Conservation (phyloP, 306 rosid species). For the Senna siamea region DNA sequence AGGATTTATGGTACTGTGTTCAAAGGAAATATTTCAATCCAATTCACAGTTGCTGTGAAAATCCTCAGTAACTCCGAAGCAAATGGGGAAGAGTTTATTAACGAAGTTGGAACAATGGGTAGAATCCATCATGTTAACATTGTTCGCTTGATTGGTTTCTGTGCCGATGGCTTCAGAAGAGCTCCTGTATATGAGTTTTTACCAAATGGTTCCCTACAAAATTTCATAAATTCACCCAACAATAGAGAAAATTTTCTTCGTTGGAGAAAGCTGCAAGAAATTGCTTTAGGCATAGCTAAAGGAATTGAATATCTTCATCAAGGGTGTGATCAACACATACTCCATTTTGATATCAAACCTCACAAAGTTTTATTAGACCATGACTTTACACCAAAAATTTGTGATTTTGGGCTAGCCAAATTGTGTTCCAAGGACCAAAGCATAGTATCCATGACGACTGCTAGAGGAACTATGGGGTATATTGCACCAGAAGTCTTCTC, state of each 20-base stretch:
- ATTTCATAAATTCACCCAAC: slow-evolving; percentile 29
- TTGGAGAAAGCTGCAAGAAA: slow-evolving; percentile 41
- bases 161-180: slow-evolving; percentile 47
- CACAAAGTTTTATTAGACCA: slow-evolving; percentile 48
- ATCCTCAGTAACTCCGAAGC: slow-evolving; percentile 24
- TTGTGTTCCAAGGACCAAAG: slow-evolving; percentile 50
- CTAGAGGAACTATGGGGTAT: slow-evolving; percentile 53
- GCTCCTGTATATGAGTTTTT: slow-evolving; percentile 52
- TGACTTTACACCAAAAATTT: slow-evolving; percentile 41
- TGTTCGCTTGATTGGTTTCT: slow-evolving; percentile 51
- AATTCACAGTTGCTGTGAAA: slow-evolving; percentile 38
- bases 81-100: slow-evolving; percentile 43
- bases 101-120: slow-evolving; percentile 48
- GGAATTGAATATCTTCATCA: slow-evolving; percentile 57
- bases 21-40: slow-evolving; percentile 42
- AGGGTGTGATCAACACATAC: slow-evolving; percentile 47
- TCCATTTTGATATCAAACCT: slow-evolving; percentile 56
- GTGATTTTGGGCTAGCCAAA: slow-evolving; percentile 51
- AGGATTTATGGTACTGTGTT: slow-evolving; percentile 50
- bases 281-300: slow-evolving; percentile 47
- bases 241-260: slow-evolving; percentile 28
- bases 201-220: slow-evolving; percentile 45
- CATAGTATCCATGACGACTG: slow-evolving; percentile 43
- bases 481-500: slow-evolving; percentile 54
- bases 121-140: slow-evolving; percentile 53